Conservation (phyloP, 2,329 filamentous ascomycete species). For the Bertia moriformis region DNA sequence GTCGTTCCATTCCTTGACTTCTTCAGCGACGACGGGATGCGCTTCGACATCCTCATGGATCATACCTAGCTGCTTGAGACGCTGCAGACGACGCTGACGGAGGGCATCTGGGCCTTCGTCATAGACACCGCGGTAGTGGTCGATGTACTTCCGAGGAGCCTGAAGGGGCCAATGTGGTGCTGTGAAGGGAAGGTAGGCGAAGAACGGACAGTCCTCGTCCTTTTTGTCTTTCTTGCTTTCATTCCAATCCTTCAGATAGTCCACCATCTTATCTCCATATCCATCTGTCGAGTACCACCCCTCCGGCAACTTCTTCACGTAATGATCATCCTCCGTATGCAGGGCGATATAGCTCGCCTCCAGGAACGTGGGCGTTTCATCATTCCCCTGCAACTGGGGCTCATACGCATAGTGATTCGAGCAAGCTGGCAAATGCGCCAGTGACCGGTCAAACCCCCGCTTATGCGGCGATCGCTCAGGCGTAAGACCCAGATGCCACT, state of each 20-base stretch:
- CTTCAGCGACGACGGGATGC: constrained; percentile 31
- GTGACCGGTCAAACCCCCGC: constrained; percentile 42
- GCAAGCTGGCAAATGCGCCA: constrained; percentile 45
- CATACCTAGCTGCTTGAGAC: constrained; percentile 41
- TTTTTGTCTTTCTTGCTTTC: constrained; percentile 7
- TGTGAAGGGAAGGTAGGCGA: constrained; percentile 44
- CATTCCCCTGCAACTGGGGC: constrained; percentile 19
- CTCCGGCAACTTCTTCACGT: constrained; percentile 26
- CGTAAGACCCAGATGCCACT: constrained; percentile 48
- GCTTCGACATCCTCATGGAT: constrained; percentile 31
- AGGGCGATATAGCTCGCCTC: constrained; percentile 22
- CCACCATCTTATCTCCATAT: constrained; percentile 34
- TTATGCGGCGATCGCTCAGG: constrained; percentile 37
- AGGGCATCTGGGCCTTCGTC: constrained; percentile 44
- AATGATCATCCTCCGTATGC: constrained; percentile 20
- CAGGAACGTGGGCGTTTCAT: constrained; percentile 23
- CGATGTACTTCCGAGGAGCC: constrained; percentile 35
- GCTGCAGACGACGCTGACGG: constrained; percentile 32
- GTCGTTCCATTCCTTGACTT: constrained; percentile 30
- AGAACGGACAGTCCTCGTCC: constrained; percentile 32
- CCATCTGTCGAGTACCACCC: constrained; percentile 37
- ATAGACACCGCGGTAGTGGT: constrained; percentile 43
- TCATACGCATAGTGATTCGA: constrained; percentile 39
- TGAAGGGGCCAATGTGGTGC: constrained; percentile 52
- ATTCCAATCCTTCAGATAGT: constrained; percentile 32